These are phyloP conservation scores for Trypanosoma lewisi DNA, from an alignment of 208 protist species.

Conservation along the genomic window DNA sequence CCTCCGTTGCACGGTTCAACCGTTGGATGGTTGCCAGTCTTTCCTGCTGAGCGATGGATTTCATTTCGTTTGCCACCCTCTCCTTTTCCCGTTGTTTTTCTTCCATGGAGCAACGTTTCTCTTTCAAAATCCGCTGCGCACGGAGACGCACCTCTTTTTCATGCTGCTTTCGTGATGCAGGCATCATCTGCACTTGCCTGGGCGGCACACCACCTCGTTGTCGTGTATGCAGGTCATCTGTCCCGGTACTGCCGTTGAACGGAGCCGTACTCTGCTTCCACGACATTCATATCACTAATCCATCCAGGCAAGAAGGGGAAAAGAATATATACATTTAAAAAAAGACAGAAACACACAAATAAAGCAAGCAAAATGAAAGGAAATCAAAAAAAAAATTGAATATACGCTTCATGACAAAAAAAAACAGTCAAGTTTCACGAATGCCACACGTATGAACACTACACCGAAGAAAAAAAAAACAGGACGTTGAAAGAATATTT, in stretches of 20 bases:
- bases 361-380: background rate
- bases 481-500: no score
- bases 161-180: background rate
- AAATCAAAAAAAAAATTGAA: slow-evolving; percentile 2
- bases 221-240: background rate
- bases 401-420: background rate
- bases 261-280: background rate
- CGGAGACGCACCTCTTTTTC: slow-evolving; percentile 2
- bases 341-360: background rate
- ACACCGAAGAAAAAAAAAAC: slow-evolving; percentile 11
- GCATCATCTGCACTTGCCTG: background rate
- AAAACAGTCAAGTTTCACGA: background rate
- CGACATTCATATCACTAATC: background rate
- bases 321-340: slow-evolving; percentile 5
- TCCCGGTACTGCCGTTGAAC: background rate
- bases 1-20: slow-evolving; percentile 9
- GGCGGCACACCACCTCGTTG: background rate
- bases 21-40: background rate
- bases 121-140: slow-evolving; percentile 8
- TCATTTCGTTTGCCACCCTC: slow-evolving; percentile 2
- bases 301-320: background rate
- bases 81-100: slow-evolving; percentile 11
- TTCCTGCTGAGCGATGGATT: background rate
- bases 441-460: background rate
- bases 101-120: slow-evolving; percentile 1